Evolutionary conservation across 768 basidiomycete species (phyloP).

Genomic region (Obba rivulosa): DNA sequence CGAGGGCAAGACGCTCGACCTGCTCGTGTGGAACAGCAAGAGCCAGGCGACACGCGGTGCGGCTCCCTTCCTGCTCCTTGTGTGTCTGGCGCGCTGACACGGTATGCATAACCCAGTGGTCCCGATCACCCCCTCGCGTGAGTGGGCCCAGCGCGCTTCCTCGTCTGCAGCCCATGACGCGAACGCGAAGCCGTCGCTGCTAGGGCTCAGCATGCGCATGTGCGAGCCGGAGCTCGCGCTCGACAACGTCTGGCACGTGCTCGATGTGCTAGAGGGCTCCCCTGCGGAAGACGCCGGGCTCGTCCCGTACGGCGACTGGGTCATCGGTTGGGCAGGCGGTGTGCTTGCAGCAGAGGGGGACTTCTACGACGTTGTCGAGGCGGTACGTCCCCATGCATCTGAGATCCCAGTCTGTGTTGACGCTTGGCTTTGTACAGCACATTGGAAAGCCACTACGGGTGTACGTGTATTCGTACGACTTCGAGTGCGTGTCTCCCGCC

Average conservation of each 20-base stretch:
- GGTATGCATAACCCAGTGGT: constrained; percentile 51
- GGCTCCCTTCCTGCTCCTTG: constrained; percentile 1
- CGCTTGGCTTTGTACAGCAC: constrained; percentile 53
- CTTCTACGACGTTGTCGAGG: constrained; percentile 94
- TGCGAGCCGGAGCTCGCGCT: constrained; percentile 86
- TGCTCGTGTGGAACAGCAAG: constrained; percentile 85
- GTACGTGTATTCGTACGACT: constrained; percentile 96
- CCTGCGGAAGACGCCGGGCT: constrained; percentile 96
- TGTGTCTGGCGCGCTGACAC: neutral
- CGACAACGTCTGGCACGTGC: constrained; percentile 96
- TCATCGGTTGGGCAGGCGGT: constrained; percentile 92
- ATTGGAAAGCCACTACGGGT: constrained; percentile 90
- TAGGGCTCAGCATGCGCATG: constrained; percentile 90
- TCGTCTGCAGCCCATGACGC: constrained; percentile 19
- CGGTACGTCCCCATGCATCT: constrained; percentile 43
- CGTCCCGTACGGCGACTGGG: constrained; percentile 83
- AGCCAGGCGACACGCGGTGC: constrained; percentile 63
- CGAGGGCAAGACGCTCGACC: constrained; percentile 62
- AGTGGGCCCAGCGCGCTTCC: constrained; percentile 55
- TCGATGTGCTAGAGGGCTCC: constrained; percentile 93
- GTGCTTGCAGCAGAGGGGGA: constrained; percentile 87
- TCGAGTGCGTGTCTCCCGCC: constrained; percentile 65
- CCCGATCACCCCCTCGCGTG: constrained; percentile 75
- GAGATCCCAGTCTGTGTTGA: neutral
- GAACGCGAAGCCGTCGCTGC: constrained; percentile 71